Percentiles rank a stretch among this genome's conserved stretches.
Evolutionary conservation across 768 basidiomycete species (phyloP).

Genomic region (Lenzites betulinus): DNA sequence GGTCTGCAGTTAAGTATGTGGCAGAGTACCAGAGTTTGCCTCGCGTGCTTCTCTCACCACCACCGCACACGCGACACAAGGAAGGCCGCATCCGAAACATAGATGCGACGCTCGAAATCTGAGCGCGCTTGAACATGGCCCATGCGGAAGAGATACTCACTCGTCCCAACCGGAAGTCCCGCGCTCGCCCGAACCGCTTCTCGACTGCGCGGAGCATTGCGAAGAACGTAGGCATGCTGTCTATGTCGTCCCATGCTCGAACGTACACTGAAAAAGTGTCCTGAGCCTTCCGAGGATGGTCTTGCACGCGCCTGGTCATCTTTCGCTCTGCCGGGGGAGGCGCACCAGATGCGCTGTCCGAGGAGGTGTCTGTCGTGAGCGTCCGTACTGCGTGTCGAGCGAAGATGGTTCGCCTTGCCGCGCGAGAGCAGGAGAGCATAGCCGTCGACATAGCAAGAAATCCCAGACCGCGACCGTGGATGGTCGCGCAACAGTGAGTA

Average conservation of each 20-base stretch:
- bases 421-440: background rate
- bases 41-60: too few relatives aligned
- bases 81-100: too few relatives aligned
- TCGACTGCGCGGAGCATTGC: constrained; percentile 58
- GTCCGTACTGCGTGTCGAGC: constrained; percentile 5
- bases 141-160: constrained; percentile 20
- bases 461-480: background rate
- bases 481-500: background rate
- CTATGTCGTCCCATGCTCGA: constrained; percentile 42
- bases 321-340: background rate
- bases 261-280: constrained; percentile 32
- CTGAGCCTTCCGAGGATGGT: background rate
- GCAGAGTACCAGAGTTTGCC: too few relatives aligned
- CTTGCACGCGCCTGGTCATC: background rate
- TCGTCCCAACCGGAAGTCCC: constrained; percentile 22
- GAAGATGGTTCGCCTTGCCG: background rate
- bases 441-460: constrained; percentile 1
- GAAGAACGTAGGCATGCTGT: constrained; percentile 51
- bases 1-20: too few relatives aligned
- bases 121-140: too few relatives aligned
- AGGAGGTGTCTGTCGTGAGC: constrained; percentile 4
- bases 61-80: too few relatives aligned
- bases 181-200: constrained; percentile 29
- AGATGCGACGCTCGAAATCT: too few relatives aligned
- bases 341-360: background rate